Conservation (phyloP, 129 eudicot genomes). For the Chrysanthemum makinoi region DNA sequence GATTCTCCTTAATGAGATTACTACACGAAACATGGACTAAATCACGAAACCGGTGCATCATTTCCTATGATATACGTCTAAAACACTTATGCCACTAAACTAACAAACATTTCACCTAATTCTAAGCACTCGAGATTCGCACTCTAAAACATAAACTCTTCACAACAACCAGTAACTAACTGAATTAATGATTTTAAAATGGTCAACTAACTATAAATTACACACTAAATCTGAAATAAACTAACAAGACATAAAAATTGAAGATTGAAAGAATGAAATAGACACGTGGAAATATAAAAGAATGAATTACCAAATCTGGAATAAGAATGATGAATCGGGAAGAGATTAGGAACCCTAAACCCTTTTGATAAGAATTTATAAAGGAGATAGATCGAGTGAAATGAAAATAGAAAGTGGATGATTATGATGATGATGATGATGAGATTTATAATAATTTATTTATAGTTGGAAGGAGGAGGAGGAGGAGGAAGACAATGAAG, state of each 20-base stretch:
- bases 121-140: not conserved
- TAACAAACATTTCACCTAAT: not conserved
- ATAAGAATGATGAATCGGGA: not conserved
- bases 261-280: not conserved
- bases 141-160: too few species aligned
- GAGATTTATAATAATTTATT: conserved; percentile 1
- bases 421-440: not conserved
- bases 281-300: not conserved
- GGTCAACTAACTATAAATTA: not conserved
- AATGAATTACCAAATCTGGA: conserved; percentile 18
- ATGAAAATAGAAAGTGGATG: not conserved
- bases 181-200: too few species aligned
- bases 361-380: not conserved
- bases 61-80: not conserved
- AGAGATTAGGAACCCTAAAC: conserved; percentile 8
- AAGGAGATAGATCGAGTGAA: too few species aligned
- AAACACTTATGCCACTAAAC: not conserved
- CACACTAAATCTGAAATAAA: not conserved
- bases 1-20: not conserved
- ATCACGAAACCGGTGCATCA: conserved; percentile 1
- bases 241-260: not conserved
- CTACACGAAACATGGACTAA: not conserved
- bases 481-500: not conserved
- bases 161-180: too few species aligned
- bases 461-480: not conserved